Conservation (phyloP, 441 rosid genomes). For the Erodium texanum region DNA sequence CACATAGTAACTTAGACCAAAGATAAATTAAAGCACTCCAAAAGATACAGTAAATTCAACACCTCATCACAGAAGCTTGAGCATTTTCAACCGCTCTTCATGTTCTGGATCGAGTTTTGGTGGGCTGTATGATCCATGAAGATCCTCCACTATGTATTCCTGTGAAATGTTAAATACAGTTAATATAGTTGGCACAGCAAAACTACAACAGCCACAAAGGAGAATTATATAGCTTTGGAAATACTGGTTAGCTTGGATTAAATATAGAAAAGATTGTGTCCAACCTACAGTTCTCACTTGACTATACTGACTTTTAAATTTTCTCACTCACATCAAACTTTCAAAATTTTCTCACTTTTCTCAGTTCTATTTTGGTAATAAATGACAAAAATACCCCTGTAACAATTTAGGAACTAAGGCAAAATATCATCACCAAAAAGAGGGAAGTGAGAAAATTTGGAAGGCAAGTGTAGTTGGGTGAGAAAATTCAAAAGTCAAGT, state of each 20-base stretch:
- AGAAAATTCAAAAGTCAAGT: too few relatives aligned
- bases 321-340: too few relatives aligned
- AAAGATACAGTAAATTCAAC: not conserved
- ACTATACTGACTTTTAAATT: too few relatives aligned
- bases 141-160: conserved; percentile 89
- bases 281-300: too few relatives aligned
- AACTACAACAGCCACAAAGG: not conserved
- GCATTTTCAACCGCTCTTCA: conserved; percentile 60
- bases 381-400: too few relatives aligned
- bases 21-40: conserved; percentile 11
- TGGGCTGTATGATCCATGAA: conserved; percentile 68
- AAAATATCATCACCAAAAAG: too few relatives aligned
- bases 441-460: too few relatives aligned
- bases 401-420: too few relatives aligned
- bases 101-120: conserved; percentile 77
- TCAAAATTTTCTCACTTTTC: too few relatives aligned
- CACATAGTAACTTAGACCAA: not conserved
- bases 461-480: too few relatives aligned
- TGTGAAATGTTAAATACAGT: conserved; percentile 16
- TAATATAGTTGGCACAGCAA: too few relatives aligned
- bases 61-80: conserved; percentile 55
- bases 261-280: not conserved
- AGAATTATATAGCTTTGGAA: not conserved
- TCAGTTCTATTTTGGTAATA: too few relatives aligned
- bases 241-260: not conserved